Evolutionary conservation across 805 yeast species (phyloP).

Genomic region (Ogataea polymorpha): DNA sequence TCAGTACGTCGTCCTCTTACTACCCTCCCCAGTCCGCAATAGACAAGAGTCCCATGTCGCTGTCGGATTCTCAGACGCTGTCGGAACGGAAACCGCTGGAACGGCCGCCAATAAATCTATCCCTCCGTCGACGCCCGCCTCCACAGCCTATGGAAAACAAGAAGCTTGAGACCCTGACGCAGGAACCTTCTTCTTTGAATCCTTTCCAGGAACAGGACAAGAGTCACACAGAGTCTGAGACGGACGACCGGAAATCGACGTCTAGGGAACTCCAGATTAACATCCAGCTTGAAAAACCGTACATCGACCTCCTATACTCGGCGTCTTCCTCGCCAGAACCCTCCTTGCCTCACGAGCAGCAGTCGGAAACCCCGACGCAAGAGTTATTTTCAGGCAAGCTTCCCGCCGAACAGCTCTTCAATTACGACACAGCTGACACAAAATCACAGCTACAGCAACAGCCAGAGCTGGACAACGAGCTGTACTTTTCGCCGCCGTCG

Average conservation of each 20-base stretch:
- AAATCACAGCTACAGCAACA: not conserved
- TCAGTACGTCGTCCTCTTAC: conserved; percentile 14
- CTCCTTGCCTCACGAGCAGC: not conserved
- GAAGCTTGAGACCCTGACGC: not conserved
- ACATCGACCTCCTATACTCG: not conserved
- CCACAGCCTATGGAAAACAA: conserved; percentile 5
- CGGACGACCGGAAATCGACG: too few relatives aligned
- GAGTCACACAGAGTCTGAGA: not conserved
- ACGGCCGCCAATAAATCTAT: conserved; percentile 15
- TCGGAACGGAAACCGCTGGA: conserved; percentile 11
- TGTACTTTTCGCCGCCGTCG: conserved; percentile 1
- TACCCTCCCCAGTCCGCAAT: conserved; percentile 9
- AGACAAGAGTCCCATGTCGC: conserved; percentile 4
- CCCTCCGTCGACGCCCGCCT: conserved; percentile 21
- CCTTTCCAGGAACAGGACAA: not conserved
- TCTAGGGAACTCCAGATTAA: not conserved
- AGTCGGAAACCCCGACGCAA: conserved; percentile 1
- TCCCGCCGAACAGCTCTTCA: not conserved
- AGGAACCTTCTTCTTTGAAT: not conserved
- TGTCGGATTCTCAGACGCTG: not conserved
- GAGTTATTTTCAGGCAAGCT: conserved; percentile 4
- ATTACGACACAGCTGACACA: not conserved
- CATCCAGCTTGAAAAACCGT: not conserved
- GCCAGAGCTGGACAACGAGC: not conserved
- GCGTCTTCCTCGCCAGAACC: not conserved